Evolutionary conservation across 2,329 filamentous ascomycete genomes (phyloP), one percentile per base, ranked within the genome.

Genomic region (Sclerotinia sclerotiorum): DNA sequence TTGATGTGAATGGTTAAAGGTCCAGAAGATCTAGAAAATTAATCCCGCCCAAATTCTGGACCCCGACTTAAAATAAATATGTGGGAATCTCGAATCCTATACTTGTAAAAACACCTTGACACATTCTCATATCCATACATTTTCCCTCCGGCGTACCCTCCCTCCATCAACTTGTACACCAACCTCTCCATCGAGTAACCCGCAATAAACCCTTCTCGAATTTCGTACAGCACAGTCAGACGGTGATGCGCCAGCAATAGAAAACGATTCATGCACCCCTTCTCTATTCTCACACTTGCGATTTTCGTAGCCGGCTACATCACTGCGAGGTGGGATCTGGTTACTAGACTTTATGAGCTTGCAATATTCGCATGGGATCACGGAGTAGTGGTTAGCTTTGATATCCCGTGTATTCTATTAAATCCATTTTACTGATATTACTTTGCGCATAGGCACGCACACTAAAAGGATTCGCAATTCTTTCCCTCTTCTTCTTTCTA

Each of bases 231-330:
- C 21, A 62, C 15, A 24, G 39, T 27, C 32, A 11, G 6, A 24
- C 29, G 69, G 74, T 74, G 72, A 77, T 77, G 74, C 73, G 69
- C 68, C 69, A 74, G 72, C 71, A 68, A 73, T 75, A 76, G 74
- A 66, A 69, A 71, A 69, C 72, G 72, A 76, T 78, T 78, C 72
- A 98, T 98, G 94, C 94, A 97, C 93, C 93, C 94, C 78, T 97
- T 98, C 84, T 98, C 94, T 72, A 84, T 94, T 80, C 87, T 97
- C 81, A 97, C 94, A 78, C 89, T 97, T 83, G 93, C 91, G 83
- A 97, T 99, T 84, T 99, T 99, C 84, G 91, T 98, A 86, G 94
- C 95, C 83, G 95, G 95, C 81, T 99, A 99, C 86, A 98, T 94
- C 80, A 99, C 95, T 82, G 95, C 95, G 79, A 91, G 95, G 85